A percentile compares a stretch with the other conserved stretches of the same genome.
These are phyloP conservation scores for Circinella umbellata DNA, from an alignment of 371 early-diverging fungal genomes.

Conservation along the genomic window DNA sequence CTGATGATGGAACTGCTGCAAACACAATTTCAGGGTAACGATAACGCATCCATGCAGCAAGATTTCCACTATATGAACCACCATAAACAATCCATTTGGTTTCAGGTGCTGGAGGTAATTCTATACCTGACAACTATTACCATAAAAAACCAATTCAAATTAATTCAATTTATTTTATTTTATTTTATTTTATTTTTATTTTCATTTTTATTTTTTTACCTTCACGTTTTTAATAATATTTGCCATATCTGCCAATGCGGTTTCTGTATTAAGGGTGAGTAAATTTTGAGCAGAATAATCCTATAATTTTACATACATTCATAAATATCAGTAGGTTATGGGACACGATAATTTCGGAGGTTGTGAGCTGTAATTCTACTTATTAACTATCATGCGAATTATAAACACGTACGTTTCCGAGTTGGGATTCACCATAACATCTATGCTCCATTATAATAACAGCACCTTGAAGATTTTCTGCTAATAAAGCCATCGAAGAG, in stretches of 20 bases:
- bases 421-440: conserved; percentile 75
- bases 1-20: conserved; percentile 78
- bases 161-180: neutral
- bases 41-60: conserved; percentile 76
- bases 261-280: conserved; percentile 24
- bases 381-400: neutral
- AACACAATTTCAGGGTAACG: conserved; percentile 70
- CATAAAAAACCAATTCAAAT: no score
- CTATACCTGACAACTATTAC: conserved; percentile 15
- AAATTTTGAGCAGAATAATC: conserved; percentile 29
- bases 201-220: no score
- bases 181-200: no score
- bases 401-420: conserved; percentile 46
- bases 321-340: neutral
- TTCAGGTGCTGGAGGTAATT: conserved; percentile 32
- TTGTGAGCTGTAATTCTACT: no score
- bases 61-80: conserved; percentile 75
- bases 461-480: conserved; percentile 64
- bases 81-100: conserved; percentile 76
- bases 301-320: conserved; percentile 10
- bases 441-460: conserved; percentile 77
- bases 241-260: conserved; percentile 33
- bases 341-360: no score
- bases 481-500: conserved; percentile 54
- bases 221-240: conserved; percentile 14